These are phyloP conservation scores for Galerina sulciceps DNA, from an alignment of 768 basidiomycete species.

Conservation along the genomic window DNA sequence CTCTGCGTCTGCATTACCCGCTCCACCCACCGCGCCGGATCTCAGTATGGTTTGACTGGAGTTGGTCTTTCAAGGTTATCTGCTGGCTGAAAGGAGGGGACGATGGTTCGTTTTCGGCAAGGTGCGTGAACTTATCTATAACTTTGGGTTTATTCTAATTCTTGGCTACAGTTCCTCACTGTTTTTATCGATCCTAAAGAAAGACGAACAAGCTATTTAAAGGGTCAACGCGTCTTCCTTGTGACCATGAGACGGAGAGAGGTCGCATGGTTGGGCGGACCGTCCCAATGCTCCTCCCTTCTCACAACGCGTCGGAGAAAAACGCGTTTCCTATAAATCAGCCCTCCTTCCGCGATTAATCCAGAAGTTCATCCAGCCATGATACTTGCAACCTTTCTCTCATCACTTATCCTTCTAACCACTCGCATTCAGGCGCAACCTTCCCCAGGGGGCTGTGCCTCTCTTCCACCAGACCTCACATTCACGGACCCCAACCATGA, in stretches of 20 bases:
- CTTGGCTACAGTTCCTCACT: too few species aligned
- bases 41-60: too few species aligned
- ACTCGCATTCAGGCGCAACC: constrained; percentile 8
- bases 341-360: not conserved
- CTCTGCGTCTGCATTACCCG: not conserved
- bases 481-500: constrained; percentile 35
- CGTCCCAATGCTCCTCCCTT: not conserved
- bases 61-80: too few species aligned
- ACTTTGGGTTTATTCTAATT: too few species aligned
- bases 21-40: not conserved
- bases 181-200: too few species aligned
- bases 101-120: too few species aligned
- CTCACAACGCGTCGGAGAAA: not conserved
- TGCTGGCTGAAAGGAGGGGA: too few species aligned
- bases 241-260: too few species aligned
- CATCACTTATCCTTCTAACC: constrained; percentile 5
- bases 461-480: constrained; percentile 27
- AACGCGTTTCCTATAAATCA: not conserved
- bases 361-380: constrained; percentile 2
- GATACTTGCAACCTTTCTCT: constrained; percentile 8
- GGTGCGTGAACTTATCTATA: too few species aligned
- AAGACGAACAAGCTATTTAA: too few species aligned
- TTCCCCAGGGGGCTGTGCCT: constrained; percentile 22
- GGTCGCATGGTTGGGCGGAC: not conserved
- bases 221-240: too few species aligned